phyloP scores from a whole-genome alignment of 2,329 filamentous ascomycete species.

The Boeremia exigua region DNA sequence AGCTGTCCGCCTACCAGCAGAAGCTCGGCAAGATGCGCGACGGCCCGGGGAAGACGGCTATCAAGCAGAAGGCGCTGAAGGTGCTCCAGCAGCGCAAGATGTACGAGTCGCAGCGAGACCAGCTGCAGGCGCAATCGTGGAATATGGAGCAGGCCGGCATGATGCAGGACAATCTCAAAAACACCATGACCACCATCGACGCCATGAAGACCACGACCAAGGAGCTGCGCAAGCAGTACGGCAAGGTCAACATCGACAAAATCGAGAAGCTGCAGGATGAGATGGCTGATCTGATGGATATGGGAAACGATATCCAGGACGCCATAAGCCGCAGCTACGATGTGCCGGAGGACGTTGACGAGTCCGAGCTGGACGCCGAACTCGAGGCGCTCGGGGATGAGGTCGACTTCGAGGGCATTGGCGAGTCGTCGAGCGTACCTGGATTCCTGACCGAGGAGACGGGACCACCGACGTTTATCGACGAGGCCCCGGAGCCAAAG shows the following conservation, averaged over 20 bases:
- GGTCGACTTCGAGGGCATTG: conserved; percentile 81
- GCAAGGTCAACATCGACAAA: conserved; percentile 96
- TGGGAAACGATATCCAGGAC: conserved; percentile 98
- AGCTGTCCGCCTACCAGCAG: conserved; percentile 85
- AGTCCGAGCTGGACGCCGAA: conserved; percentile 95
- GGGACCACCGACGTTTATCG: conserved; percentile 82
- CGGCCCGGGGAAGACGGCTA: conserved; percentile 87
- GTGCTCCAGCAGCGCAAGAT: conserved; percentile 91
- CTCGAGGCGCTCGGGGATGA: conserved; percentile 93
- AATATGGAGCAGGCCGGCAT: conserved; percentile 99
- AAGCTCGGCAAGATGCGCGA: conserved; percentile 93
- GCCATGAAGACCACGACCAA: conserved; percentile 98
- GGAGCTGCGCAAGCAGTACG: conserved; percentile 89
- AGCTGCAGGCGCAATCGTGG: conserved; percentile 93
- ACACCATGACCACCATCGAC: conserved; percentile 97
- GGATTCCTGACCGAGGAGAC: conserved; percentile 90
- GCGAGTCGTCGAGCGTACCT: conserved; percentile 68
- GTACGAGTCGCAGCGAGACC: conserved; percentile 92
- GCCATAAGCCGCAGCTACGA: conserved; percentile 90
- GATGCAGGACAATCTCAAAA: conserved; percentile 99
- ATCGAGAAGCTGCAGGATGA: conserved; percentile 98
- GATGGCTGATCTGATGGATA: conserved; percentile 97
- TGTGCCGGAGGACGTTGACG: conserved; percentile 94
- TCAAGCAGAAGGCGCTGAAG: conserved; percentile 94
- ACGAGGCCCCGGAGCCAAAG: conserved; percentile 81